Conservation (phyloP, 495 filamentous ascomycete species). For the Penicillium argentinense region DNA sequence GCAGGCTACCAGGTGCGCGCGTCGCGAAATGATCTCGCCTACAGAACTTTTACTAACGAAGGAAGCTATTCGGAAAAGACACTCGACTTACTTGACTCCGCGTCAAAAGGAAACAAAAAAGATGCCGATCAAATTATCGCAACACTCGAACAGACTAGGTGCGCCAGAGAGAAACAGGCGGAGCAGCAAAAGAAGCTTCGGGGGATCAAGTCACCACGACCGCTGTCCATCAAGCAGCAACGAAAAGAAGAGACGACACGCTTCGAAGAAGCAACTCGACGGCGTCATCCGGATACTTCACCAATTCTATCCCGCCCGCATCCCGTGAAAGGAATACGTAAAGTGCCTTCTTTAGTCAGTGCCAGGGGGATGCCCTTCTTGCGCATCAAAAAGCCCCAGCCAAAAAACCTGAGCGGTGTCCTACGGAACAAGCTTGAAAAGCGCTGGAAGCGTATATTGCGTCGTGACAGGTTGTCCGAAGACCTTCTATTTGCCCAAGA, state of each 20-base stretch:
- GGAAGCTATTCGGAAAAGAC: slow-evolving; percentile 21
- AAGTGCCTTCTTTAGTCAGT: slow-evolving; percentile 59
- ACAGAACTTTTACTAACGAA: background rate
- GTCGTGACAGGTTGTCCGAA: slow-evolving; percentile 29
- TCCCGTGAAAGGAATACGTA: slow-evolving; percentile 52
- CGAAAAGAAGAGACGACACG: slow-evolving; percentile 27
- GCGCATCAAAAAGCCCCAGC: slow-evolving; percentile 68
- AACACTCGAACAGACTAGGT: slow-evolving; percentile 23
- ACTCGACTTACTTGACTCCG: slow-evolving; percentile 40
- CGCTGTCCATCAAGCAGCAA: slow-evolving; percentile 23
- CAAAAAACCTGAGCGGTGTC: slow-evolving; percentile 53
- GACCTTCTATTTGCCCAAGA: slow-evolving; percentile 43
- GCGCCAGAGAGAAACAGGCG: slow-evolving; percentile 17
- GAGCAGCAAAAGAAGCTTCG: slow-evolving; percentile 18
- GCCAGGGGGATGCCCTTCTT: slow-evolving; percentile 66
- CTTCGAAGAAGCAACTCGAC: slow-evolving; percentile 28
- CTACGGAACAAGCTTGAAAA: slow-evolving; percentile 52
- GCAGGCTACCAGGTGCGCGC: slow-evolving; percentile 63
- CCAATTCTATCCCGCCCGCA: slow-evolving; percentile 46
- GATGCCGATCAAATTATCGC: slow-evolving; percentile 21
- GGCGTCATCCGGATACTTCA: slow-evolving; percentile 38
- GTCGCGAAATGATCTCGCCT: background rate
- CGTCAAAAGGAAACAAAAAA: slow-evolving; percentile 30
- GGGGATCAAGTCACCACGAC: slow-evolving; percentile 11
- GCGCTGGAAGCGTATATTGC: slow-evolving; percentile 35